Evolutionary conservation across 805 yeast species (phyloP).

Genomic region (Suhomyces canberraensis): DNA sequence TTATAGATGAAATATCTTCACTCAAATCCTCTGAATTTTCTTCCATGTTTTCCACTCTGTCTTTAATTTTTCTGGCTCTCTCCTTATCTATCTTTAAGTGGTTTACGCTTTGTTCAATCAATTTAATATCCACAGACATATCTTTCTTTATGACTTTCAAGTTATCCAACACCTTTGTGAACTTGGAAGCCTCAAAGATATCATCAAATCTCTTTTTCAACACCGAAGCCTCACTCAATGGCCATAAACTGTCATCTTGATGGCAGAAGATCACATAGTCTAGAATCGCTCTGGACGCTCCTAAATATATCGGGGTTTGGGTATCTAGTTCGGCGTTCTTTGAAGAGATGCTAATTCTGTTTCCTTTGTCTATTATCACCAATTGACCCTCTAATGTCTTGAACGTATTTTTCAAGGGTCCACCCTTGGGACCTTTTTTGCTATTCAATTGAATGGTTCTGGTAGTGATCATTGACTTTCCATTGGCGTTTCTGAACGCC

Average conservation of each 20-base stretch:
- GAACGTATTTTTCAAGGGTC: slow-evolving; percentile 50
- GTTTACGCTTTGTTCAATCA: slow-evolving; percentile 74
- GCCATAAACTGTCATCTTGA: slow-evolving; percentile 97
- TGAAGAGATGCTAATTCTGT: slow-evolving; percentile 71
- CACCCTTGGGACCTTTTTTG: slow-evolving; percentile 45
- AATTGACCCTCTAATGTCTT: slow-evolving; percentile 91
- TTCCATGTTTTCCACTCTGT: slow-evolving; percentile 44
- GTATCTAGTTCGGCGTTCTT: slow-evolving; percentile 76
- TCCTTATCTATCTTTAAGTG: slow-evolving; percentile 72
- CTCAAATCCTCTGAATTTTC: slow-evolving; percentile 43
- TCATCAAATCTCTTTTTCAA: slow-evolving; percentile 94
- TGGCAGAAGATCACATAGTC: slow-evolving; percentile 96
- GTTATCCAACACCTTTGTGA: slow-evolving; percentile 83
- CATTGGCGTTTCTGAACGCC: slow-evolving; percentile 73
- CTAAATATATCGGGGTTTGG: slow-evolving; percentile 77
- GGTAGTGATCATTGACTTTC: slow-evolving; percentile 78
- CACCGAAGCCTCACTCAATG: slow-evolving; percentile 83
- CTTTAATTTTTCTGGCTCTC: slow-evolving; percentile 59
- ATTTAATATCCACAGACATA: slow-evolving; percentile 67
- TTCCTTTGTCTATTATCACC: slow-evolving; percentile 60
- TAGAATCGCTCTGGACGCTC: slow-evolving; percentile 82
- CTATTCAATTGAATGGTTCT: slow-evolving; percentile 74
- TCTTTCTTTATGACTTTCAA: slow-evolving; percentile 76
- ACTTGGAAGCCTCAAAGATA: slow-evolving; percentile 91
- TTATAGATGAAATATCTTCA: slow-evolving; percentile 46